Base-by-base conservation (phyloP, 2,329 filamentous ascomycete genomes). In the Colletotrichum liaoningense region DNA sequence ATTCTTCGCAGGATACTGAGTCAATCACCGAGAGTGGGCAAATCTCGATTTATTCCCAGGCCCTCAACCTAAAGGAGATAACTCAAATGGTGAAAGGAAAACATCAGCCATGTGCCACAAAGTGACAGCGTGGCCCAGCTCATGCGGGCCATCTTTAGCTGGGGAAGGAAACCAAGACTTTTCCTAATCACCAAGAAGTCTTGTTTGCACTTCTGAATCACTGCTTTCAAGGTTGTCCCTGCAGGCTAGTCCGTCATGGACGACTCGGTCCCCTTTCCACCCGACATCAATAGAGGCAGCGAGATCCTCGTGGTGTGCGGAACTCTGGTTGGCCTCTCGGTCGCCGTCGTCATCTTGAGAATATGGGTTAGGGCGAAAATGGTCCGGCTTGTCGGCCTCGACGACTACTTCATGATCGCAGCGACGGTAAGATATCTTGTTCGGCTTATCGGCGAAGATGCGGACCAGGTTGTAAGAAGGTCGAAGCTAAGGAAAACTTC, bases 301-400 rank as follows among this genome's bases (percentile, higher is more conserved):
- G 75, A 81, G 68, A 81, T 81, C 24, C 78, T 81, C 58, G 77
- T 76, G 2, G 72, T 79, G 59, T 79, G 78, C 70, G 78, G 78
- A 19, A 75, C 75, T 6, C 57, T 80, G 30, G 75, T 77, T 12
- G 79, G 68, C 6, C 24, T 81, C 16, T 75, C 78, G 1, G 68
- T 80, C n/a, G 42, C 77, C 9, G 58, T 77, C 5, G 79, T 80
- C 8, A 14, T 67, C 5, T 22, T 78, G 19, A 76, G 80, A 14
- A 63, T 80, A 24, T 80, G 75, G 69, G 79, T 81, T n/a, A 72
- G 79, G 54, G 73, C 72, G 12, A 75, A n/a, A 14, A 75, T 80
- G 24, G 76, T 79, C 24, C 69, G 76, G 2, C 69, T 74, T 2
- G 63, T 80, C 22, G 79, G 78, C 9, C 57, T 59, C 16, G 80